phyloP scores from a whole-genome alignment of 1,284 basidiomycete genomes.

The Anthracocystis walkeri region DNA sequence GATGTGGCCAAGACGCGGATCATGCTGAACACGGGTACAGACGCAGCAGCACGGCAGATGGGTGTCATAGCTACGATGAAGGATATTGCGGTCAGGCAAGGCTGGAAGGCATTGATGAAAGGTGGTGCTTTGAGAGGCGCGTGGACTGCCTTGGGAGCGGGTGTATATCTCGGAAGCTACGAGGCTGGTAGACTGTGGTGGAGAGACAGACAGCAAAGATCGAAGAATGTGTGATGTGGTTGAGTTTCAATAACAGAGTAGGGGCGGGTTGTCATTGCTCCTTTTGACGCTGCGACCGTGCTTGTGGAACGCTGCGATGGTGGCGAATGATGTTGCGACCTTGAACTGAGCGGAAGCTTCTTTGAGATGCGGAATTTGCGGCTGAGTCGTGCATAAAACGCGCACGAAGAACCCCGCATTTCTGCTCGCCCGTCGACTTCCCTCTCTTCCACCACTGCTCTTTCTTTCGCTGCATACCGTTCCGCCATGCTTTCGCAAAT shows the following conservation, averaged over 20 bases:
- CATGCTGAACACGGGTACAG: conserved; percentile 43
- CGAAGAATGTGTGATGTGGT: conserved; percentile 13
- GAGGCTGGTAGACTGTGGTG: conserved; percentile 64
- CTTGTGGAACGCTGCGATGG: too few relatives aligned
- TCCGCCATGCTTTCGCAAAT: conserved; percentile 4
- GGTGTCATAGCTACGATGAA: conserved; percentile 52
- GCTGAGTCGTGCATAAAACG: neutral
- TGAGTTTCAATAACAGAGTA: neutral
- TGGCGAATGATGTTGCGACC: too few relatives aligned
- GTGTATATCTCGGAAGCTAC: conserved; percentile 63
- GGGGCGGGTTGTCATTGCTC: neutral
- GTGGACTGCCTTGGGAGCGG: conserved; percentile 63
- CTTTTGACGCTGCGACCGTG: too few relatives aligned
- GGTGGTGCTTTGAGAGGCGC: conserved; percentile 55
- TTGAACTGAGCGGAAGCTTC: neutral
- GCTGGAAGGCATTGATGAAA: conserved; percentile 50
- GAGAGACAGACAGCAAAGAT: conserved; percentile 43
- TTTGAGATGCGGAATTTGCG: neutral
- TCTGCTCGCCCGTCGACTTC: conserved; percentile 9
- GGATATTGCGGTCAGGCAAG: conserved; percentile 48
- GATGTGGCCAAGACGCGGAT: conserved; percentile 63
- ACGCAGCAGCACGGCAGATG: conserved; percentile 5
- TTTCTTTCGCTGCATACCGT: neutral
- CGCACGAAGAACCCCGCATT: conserved; percentile 13
- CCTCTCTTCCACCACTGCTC: neutral